Base-by-base conservation (phyloP, 2,329 filamentous ascomycete genomes). In the Aureobasidium leucospermi region DNA sequence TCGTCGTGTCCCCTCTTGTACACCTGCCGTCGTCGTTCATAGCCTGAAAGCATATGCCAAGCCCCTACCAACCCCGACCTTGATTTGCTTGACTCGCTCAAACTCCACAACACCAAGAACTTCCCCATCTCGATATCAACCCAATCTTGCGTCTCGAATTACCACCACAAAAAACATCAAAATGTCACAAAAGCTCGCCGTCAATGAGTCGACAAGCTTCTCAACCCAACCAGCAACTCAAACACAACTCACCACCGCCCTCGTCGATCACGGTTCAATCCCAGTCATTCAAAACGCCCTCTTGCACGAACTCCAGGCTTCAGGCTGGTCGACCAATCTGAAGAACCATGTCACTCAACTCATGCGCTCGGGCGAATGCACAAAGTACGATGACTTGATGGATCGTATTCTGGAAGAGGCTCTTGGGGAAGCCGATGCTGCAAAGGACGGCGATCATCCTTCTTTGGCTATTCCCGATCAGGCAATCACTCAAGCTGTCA, bases 321-420 rank as follows among this genome's bases (percentile, higher is more conserved):
- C 75, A n/a, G 82, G 82, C 65, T 86, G 83, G 82, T 79, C 80
- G 43, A 77, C 82, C 65, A 75, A 75, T 31, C 75, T 86, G 61
- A 78, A 78, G 60, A 73, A 73, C 48, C 78, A 85, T 62, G 76
- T 82, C 16, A 77, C 78, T 48, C 75, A 80, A 59, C 75, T 85
- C 42, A 78, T 85, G 58, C 79, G 82, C 64, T 79, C 77, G 29
- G 82, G 82, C 48, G 78, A 82, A 58, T 81, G 79, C 67, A 78
- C 77, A 59, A 82, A 77, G 34, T 82, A 81, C 64, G 78, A 81
- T 57, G 80, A 85, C 58, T 74, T 84, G 46, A 75, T 82, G 68
- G 76, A 75, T 16, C 75, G 77, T 32, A 78, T 85, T 13, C 74
- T 82, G 63, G 74, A 76, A 53, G 74, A 77, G 31, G 75, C 76